Evolutionary conservation across 1,284 basidiomycete genomes (phyloP).

Genomic region (Exobasidium cylindrosporum): DNA sequence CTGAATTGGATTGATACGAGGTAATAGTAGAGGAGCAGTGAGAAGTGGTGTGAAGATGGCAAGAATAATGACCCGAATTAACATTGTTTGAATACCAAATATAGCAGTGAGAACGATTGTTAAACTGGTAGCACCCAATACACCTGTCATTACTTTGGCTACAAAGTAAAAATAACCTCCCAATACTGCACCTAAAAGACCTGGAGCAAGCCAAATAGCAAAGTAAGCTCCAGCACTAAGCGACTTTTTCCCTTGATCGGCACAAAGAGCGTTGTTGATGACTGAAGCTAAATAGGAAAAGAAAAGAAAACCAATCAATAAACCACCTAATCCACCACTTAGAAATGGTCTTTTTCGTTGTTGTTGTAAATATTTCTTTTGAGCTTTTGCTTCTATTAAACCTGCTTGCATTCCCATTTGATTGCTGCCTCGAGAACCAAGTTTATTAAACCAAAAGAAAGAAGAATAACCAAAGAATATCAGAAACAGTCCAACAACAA

Average conservation of each 20-base stretch:
- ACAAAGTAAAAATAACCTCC: constrained; percentile 26
- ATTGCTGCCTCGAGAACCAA: constrained; percentile 8
- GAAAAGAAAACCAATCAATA: constrained; percentile 37
- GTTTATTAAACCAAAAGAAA: constrained; percentile 36
- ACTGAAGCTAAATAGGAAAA: constrained; percentile 33
- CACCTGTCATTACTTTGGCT: constrained; percentile 24
- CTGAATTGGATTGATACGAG: constrained; percentile 24
- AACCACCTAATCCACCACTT: constrained; percentile 37
- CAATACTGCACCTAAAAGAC: constrained; percentile 33
- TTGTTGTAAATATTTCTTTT: not conserved
- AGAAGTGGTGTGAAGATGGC: constrained; percentile 30
- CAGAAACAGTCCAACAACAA: constrained; percentile 30
- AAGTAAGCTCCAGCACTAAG: constrained; percentile 29
- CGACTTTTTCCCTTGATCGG: constrained; percentile 15
- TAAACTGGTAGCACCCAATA: constrained; percentile 28
- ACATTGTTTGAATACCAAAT: constrained; percentile 43
- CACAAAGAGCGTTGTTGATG: constrained; percentile 28
- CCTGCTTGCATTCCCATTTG: constrained; percentile 3
- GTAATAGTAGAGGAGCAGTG: constrained; percentile 33
- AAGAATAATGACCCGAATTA: constrained; percentile 37
- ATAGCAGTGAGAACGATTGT: constrained; percentile 40
- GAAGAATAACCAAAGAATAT: constrained; percentile 45
- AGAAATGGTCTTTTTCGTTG: constrained; percentile 18
- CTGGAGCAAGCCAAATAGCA: constrained; percentile 36
- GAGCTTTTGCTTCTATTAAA: constrained; percentile 20